These are phyloP conservation scores for Trichoderma sp. DNA, from an alignment of 2,329 filamentous ascomycete species.

Conservation along the genomic window DNA sequence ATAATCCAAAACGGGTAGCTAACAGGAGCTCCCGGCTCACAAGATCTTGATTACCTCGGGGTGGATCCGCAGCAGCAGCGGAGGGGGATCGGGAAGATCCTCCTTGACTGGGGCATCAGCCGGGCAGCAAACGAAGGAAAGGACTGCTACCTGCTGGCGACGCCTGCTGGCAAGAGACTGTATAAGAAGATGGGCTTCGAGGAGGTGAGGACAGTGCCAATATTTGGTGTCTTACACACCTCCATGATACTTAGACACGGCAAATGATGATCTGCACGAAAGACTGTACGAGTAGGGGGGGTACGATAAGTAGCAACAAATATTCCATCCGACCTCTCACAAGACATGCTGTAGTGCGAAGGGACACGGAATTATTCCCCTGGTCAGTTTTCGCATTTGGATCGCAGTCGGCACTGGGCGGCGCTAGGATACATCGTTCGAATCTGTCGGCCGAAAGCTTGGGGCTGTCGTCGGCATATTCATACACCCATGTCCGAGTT, in stretches of 20 bases:
- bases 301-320: background rate
- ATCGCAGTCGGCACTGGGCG: background rate
- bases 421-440: background rate
- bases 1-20: background rate
- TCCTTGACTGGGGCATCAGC: slow-evolving; percentile 22
- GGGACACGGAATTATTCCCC: background rate
- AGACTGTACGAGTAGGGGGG: background rate
- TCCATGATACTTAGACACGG: slow-evolving; percentile 18
- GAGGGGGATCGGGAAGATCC: slow-evolving; percentile 22
- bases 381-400: background rate
- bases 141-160: slow-evolving; percentile 21
- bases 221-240: slow-evolving; percentile 18
- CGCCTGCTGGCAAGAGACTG: slow-evolving; percentile 18
- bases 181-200: slow-evolving; percentile 18
- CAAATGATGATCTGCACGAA: background rate
- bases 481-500: background rate
- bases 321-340: background rate
- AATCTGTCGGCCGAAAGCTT: background rate
- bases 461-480: background rate
- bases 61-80: slow-evolving; percentile 22
- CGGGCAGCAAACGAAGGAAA: slow-evolving; percentile 14
- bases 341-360: background rate
- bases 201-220: slow-evolving; percentile 8
- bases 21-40: background rate
- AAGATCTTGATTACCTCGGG: slow-evolving; percentile 23